Evolutionary conservation across 108 stramenopile genomes (phyloP), one percentile per base, ranked within the genome.

Genomic region (Skeletonema marinoi): DNA sequence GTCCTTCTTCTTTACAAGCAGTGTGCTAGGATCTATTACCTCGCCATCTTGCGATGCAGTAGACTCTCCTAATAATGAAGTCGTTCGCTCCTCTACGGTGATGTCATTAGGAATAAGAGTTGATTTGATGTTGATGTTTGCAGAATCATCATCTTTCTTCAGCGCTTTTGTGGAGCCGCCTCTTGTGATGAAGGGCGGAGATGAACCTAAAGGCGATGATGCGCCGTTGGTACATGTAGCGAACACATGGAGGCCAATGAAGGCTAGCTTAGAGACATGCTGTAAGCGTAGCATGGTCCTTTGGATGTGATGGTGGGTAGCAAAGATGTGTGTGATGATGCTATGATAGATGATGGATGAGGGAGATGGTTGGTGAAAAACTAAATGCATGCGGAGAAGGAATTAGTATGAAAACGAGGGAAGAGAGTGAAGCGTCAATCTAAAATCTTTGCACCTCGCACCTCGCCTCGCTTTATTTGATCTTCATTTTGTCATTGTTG

Each of bases 1-100:
- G 29, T 56, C 54, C 54, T 56, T 56, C 54, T 56, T 56, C 54
- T 56, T 56, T 29, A 56, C 54, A 29, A 56, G 25, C 21, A 56
- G 54, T n/a, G 25, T 21, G 25, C 54, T 56, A 21, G 54, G 8
- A 25, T 56, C 21, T 56, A 0, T n/a, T 25, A 8, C 6, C 8
- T 56, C 21, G 25, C n/a, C 25, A 25, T 56, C 54, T 56, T 25
- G 54, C 25, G 25, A 56, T 25, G 54, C 19, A 56, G 9, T 25
- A 56, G 54, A 56, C 25, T 56, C 54, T 56, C 54, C 54, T 10
- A 56, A n/a, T 56, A 56, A 29, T 7, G 54, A 56, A 25, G 54
- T 56, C 25, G 21, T 21, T 56, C 9, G 54, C 54, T 56, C 21
- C 25, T 8, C 54, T 25, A 4, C 25, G 19, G 25, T 56, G 54